Conservation (phyloP, 1,284 basidiomycete genomes). For the Boletus sp. region DNA sequence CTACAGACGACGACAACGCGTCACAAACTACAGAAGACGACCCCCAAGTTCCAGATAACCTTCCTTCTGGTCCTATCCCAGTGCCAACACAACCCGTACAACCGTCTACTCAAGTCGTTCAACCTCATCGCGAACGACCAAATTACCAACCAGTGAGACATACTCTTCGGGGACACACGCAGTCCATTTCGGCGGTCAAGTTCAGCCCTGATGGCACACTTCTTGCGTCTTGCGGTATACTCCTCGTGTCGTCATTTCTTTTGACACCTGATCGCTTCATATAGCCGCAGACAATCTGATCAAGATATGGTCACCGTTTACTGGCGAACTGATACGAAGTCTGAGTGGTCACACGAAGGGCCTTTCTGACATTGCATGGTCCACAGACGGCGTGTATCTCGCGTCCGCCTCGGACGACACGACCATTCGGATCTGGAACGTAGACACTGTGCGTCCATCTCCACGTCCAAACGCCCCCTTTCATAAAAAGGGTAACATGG, state of each 20-base stretch:
- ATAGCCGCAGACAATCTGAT: slow-evolving; percentile 75
- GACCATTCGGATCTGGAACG: slow-evolving; percentile 84
- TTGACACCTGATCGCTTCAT: not conserved
- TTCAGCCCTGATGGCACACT: slow-evolving; percentile 82
- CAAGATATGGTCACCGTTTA: slow-evolving; percentile 81
- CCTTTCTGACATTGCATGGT: slow-evolving; percentile 88
- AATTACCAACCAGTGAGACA: slow-evolving; percentile 70
- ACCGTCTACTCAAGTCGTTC: slow-evolving; percentile 29
- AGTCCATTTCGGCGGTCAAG: slow-evolving; percentile 80
- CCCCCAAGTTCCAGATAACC: slow-evolving; percentile 68
- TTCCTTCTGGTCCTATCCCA: slow-evolving; percentile 42
- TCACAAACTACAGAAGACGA: slow-evolving; percentile 85
- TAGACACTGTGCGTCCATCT: slow-evolving; percentile 64
- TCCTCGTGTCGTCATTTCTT: not conserved
- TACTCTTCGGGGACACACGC: slow-evolving; percentile 70
- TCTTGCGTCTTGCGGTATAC: slow-evolving; percentile 75
- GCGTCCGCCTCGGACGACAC: slow-evolving; percentile 92
- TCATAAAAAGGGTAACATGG: slow-evolving; percentile 6
- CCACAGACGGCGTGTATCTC: slow-evolving; percentile 77
- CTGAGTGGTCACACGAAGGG: slow-evolving; percentile 78
- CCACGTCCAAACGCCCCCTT: not conserved
- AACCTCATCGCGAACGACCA: slow-evolving; percentile 55
- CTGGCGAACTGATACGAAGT: slow-evolving; percentile 76
- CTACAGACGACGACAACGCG: slow-evolving; percentile 75
- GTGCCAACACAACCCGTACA: slow-evolving; percentile 42